Evolutionary conservation across 73 alveolate species (phyloP).

Genomic region (Diophrys appendiculata): DNA sequence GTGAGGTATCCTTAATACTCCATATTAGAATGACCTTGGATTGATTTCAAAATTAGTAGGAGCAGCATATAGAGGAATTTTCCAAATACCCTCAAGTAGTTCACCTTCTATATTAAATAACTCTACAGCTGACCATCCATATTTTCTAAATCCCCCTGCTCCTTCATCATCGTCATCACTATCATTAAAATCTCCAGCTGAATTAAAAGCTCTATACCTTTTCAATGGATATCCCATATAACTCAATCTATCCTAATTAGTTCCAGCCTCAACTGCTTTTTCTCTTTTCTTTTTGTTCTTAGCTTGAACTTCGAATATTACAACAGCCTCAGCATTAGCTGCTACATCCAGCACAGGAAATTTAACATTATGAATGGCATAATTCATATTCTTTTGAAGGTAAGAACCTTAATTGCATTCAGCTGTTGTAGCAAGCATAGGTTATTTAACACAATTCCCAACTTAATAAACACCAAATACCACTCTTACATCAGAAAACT

Average conservation of each 20-base stretch:
- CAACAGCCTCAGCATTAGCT: constrained; percentile 33
- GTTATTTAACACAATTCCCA: constrained; percentile 38
- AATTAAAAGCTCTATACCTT: constrained; percentile 14
- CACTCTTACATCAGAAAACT: constrained; percentile 13
- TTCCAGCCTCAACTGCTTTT: constrained; percentile 30
- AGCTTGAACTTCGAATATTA: constrained; percentile 52
- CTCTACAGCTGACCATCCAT: constrained; percentile 21
- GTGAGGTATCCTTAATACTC: constrained; percentile 14
- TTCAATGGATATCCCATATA: constrained; percentile 1
- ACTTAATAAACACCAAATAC: constrained; percentile 39
- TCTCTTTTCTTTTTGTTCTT: constrained; percentile 6
- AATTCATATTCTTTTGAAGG: constrained; percentile 6
- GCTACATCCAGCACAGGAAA: constrained; percentile 32
- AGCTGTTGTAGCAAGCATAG: constrained; percentile 22
- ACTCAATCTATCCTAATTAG: constrained; percentile 33
- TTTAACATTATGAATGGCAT: constrained; percentile 43
- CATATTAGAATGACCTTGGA: constrained; percentile 3
- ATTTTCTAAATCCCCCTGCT: constrained; percentile 1
- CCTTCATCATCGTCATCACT: not conserved
- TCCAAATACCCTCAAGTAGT: constrained; percentile 20
- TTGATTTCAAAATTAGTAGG: constrained; percentile 20
- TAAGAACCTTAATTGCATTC: constrained; percentile 21
- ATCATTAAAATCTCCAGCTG: too few relatives aligned
- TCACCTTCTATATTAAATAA: constrained; percentile 11
- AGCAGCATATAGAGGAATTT: constrained; percentile 9